phyloP scores from a whole-genome alignment of 2,329 filamentous ascomycete genomes.

The Colletotrichum viniferum region DNA sequence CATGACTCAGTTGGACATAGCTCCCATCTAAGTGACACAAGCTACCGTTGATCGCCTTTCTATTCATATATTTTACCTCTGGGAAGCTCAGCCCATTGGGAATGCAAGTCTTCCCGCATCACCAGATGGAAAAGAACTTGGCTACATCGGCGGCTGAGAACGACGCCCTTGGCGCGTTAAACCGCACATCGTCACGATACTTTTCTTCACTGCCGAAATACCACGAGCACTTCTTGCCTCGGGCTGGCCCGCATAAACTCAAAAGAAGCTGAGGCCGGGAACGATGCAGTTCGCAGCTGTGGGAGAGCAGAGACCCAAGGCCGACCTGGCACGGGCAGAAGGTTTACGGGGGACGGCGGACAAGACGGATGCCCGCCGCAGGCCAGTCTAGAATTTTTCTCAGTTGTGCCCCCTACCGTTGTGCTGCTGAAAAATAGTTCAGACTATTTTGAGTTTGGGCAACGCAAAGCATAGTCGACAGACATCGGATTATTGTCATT shows the following conservation, averaged over 20 bases:
- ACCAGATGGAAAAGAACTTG: neutral
- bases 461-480: neutral
- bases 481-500: constrained; percentile 14
- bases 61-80: neutral
- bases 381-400: neutral
- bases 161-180: neutral
- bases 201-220: neutral
- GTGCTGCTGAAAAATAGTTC: neutral
- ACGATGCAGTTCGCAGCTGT: neutral
- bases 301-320: neutral
- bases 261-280: constrained; percentile 6
- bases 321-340: neutral
- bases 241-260: constrained; percentile 7
- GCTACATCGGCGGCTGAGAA: neutral
- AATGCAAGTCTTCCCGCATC: neutral
- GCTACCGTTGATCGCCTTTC: neutral
- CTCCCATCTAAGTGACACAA: neutral
- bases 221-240: neutral
- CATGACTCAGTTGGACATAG: neutral
- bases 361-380: neutral
- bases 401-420: neutral
- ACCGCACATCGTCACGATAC: neutral
- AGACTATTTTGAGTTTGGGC: constrained; percentile 15
- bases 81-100: neutral
- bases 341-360: neutral